phyloP scores from a whole-genome alignment of 108 stramenopile species.

The Chaetoceros muelleri region DNA sequence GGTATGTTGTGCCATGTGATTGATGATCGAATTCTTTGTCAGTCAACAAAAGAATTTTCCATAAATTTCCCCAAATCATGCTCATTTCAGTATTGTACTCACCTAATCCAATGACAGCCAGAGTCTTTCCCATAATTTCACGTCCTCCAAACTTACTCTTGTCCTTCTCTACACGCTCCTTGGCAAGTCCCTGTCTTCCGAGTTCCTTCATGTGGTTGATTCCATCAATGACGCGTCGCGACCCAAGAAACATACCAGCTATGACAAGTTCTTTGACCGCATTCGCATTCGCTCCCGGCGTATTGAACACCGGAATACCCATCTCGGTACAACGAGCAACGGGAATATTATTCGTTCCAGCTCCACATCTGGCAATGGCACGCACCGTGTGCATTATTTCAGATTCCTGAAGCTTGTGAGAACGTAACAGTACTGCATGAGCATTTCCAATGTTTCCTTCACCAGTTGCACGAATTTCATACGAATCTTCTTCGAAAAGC shows the following conservation, averaged over 20 bases:
- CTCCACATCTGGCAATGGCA: conserved; percentile 67
- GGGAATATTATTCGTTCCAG: conserved; percentile 69
- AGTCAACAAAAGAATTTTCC: not conserved
- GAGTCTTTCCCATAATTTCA: conserved; percentile 72
- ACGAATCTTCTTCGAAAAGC: conserved; percentile 47
- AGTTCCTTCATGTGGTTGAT: conserved; percentile 53
- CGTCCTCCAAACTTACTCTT: conserved; percentile 69
- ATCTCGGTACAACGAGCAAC: conserved; percentile 65
- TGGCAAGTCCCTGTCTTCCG: conserved; percentile 39
- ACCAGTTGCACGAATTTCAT: conserved; percentile 39
- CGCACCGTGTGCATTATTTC: conserved; percentile 39
- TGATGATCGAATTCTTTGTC: not conserved
- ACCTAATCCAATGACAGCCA: conserved; percentile 76
- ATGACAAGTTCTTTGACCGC: conserved; percentile 75
- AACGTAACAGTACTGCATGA: conserved; percentile 53
- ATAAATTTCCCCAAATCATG: not conserved
- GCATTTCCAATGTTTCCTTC: conserved; percentile 12
- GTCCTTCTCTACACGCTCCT: conserved; percentile 66
- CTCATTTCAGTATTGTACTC: not conserved
- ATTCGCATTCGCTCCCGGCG: conserved; percentile 82
- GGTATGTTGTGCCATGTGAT: not conserved
- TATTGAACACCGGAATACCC: conserved; percentile 83
- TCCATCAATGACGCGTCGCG: conserved; percentile 56
- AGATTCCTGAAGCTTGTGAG: conserved; percentile 54
- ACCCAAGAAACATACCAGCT: conserved; percentile 48